These are phyloP conservation scores for Effrenium voratum DNA, from an alignment of 73 alveolate species.

Conservation along the genomic window DNA sequence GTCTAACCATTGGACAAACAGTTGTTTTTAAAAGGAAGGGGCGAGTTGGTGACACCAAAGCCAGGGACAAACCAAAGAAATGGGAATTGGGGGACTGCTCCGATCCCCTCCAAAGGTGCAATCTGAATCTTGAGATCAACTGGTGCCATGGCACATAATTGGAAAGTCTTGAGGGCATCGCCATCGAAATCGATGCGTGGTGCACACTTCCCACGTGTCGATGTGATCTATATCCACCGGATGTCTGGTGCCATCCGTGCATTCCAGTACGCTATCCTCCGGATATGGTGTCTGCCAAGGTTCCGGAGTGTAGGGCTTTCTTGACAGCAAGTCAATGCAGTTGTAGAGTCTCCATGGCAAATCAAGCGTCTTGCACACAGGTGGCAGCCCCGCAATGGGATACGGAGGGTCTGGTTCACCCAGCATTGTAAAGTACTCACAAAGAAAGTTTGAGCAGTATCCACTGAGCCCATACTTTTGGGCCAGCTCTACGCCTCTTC, in stretches of 20 bases:
- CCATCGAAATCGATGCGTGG: conserved; percentile 47
- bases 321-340: conserved; percentile 54
- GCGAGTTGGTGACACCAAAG: too few relatives aligned
- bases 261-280: conserved; percentile 28
- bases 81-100: too few relatives aligned
- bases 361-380: conserved; percentile 8
- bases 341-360: conserved; percentile 68
- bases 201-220: conserved; percentile 48
- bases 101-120: too few relatives aligned
- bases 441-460: conserved; percentile 54
- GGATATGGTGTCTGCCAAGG: conserved; percentile 79
- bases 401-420: conserved; percentile 73
- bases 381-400: conserved; percentile 54
- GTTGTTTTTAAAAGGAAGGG: too few relatives aligned
- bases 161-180: conserved; percentile 68
- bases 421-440: conserved; percentile 40
- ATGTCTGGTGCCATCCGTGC: conserved; percentile 27
- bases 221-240: conserved; percentile 7
- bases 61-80: too few relatives aligned
- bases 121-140: too few relatives aligned
- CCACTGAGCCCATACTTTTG: conserved; percentile 82
- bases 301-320: conserved; percentile 35
- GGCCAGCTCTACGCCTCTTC: conserved; percentile 65
- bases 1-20: too few relatives aligned
- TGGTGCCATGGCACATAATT: conserved; percentile 54